Conservation (phyloP, 441 rosid species). For the Cnidoscolus chayamansa region DNA sequence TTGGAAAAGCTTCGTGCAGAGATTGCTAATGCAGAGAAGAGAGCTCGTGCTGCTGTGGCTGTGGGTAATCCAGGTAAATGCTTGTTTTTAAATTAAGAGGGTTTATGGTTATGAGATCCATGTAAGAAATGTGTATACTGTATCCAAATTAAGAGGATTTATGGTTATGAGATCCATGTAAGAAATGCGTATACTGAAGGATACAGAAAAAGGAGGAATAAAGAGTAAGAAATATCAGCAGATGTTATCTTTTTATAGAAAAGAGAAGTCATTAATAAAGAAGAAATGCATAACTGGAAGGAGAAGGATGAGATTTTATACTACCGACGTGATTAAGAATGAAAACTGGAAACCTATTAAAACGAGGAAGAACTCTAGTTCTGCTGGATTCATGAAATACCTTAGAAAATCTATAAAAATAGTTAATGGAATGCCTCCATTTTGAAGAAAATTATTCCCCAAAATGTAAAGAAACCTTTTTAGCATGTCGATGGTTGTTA, state of each 20-base stretch:
- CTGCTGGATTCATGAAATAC: background rate
- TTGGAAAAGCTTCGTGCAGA: constrained; percentile 95
- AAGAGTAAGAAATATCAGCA: too few relatives aligned
- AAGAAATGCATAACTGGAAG: background rate
- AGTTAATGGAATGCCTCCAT: background rate
- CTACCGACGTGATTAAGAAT: background rate
- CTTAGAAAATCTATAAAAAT: background rate
- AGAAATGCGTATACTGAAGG: background rate
- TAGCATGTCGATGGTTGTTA: background rate
- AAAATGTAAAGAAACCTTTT: background rate
- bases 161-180: background rate
- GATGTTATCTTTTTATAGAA: background rate
- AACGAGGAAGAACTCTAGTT: background rate
- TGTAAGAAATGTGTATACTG: background rate
- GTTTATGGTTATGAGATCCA: background rate
- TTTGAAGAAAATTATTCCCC: background rate
- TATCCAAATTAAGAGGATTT: background rate
- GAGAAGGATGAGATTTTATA: background rate
- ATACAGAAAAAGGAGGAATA: background rate
- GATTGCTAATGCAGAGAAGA: constrained; percentile 77
- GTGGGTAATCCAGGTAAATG: constrained; percentile 63
- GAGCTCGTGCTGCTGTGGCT: constrained; percentile 56
- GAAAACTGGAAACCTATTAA: background rate
- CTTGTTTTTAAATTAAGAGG: background rate
- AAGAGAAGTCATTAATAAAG: background rate